Evolutionary conservation across 768 basidiomycete species (phyloP).

Genomic region (Lactarius sp.): DNA sequence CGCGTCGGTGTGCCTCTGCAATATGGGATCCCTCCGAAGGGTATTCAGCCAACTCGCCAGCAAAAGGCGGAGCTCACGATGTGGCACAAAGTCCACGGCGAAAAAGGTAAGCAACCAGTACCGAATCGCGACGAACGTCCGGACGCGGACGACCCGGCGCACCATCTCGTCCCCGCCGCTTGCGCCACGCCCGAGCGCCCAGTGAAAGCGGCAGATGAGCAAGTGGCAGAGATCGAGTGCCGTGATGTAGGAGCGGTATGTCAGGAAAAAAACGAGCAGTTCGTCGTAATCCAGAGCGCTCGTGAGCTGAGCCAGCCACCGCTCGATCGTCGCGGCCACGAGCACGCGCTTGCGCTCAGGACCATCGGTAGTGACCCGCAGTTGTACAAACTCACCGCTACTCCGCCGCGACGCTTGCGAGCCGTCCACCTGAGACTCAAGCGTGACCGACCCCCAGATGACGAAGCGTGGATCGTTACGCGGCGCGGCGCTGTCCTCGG

Average conservation of each 20-base stretch:
- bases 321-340: constrained; percentile 88
- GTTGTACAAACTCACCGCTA: constrained; percentile 19
- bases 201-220: constrained; percentile 83
- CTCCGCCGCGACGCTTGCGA: constrained; percentile 22
- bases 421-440: constrained; percentile 30
- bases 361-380: constrained; percentile 28
- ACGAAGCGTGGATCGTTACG: constrained; percentile 88
- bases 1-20: constrained; percentile 63
- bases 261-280: constrained; percentile 85
- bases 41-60: constrained; percentile 80
- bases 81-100: constrained; percentile 79
- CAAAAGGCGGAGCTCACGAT: constrained; percentile 66
- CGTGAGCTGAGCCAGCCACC: constrained; percentile 90
- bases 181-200: constrained; percentile 59
- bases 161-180: constrained; percentile 62
- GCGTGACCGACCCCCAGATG: constrained; percentile 70
- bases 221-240: constrained; percentile 77
- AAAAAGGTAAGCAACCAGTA: constrained; percentile 93
- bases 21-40: constrained; percentile 64
- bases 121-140: constrained; percentile 85
- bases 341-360: constrained; percentile 46
- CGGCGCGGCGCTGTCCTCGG: constrained; percentile 65
- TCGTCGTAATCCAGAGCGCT: constrained; percentile 84
- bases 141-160: constrained; percentile 73
- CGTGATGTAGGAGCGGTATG: constrained; percentile 80